phyloP scores from a whole-genome alignment of 2,329 filamentous ascomycete species.

The Coniochaeta sp. region DNA sequence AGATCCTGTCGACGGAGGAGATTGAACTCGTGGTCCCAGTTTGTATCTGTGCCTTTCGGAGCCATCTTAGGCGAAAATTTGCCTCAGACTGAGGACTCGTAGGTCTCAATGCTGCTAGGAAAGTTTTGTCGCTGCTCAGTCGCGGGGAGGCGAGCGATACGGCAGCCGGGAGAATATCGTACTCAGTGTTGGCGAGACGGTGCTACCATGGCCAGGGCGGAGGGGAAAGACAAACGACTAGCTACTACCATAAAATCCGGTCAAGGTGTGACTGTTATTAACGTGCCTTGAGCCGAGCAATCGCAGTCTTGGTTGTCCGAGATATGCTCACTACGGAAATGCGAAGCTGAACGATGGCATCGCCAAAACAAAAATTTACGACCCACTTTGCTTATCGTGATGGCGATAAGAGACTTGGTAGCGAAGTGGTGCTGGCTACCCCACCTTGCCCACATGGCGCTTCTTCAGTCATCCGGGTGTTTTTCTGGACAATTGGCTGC shows the following conservation, averaged over 20 bases:
- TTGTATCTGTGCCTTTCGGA: conserved; percentile 49
- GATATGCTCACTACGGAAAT: background rate
- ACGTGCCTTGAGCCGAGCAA: background rate
- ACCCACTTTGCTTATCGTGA: conserved; percentile 1
- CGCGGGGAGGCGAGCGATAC: background rate
- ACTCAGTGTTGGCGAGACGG: background rate
- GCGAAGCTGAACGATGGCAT: background rate
- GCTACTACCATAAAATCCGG: too few species aligned
- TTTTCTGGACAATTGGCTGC: too few species aligned
- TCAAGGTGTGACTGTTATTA: background rate
- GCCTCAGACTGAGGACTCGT: background rate
- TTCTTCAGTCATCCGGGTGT: background rate
- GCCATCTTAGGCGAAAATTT: conserved; percentile 35
- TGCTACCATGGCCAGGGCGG: background rate
- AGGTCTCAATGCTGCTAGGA: background rate
- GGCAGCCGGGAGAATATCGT: background rate
- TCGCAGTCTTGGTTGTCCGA: background rate
- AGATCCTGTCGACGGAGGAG: conserved; percentile 80
- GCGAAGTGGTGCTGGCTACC: background rate
- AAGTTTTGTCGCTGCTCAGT: background rate
- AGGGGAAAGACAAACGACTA: too few species aligned
- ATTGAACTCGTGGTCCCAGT: conserved; percentile 82
- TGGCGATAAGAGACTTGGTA: background rate
- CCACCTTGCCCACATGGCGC: conserved; percentile 3
- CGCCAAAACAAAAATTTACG: conserved; percentile 2